A percentile compares a stretch with the other conserved stretches of the same genome.
phyloP scores from a whole-genome alignment of 2,329 filamentous ascomycete genomes.

The Colletotrichum gigasporum region DNA sequence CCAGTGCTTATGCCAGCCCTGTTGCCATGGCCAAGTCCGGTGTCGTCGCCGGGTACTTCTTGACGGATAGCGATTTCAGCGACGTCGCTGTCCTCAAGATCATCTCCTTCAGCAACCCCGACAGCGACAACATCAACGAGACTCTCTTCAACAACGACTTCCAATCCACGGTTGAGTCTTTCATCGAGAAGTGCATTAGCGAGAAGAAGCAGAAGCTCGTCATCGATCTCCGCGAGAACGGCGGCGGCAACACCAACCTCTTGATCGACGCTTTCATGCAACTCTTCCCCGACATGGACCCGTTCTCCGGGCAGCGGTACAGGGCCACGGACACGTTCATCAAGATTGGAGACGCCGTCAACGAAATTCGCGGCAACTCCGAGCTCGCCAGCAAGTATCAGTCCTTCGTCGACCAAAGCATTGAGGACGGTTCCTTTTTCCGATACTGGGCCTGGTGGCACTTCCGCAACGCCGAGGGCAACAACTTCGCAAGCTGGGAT shows the following conservation, averaged over 20 bases:
- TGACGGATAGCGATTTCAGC: not conserved
- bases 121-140: not conserved
- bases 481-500: not conserved
- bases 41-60: not conserved
- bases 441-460: not conserved
- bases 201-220: not conserved
- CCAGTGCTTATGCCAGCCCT: not conserved
- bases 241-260: not conserved
- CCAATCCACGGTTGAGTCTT: not conserved
- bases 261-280: slow-evolving; percentile 8
- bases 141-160: not conserved
- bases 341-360: not conserved
- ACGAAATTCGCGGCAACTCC: not conserved
- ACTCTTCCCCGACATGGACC: not conserved
- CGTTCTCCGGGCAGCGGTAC: slow-evolving; percentile 17
- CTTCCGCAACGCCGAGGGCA: not conserved
- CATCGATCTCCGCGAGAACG: not conserved
- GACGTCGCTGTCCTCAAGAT: not conserved
- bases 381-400: not conserved
- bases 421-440: not conserved
- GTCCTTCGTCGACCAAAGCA: not conserved
- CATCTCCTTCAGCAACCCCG: not conserved
- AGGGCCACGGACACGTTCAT: not conserved
- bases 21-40: not conserved
- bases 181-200: not conserved